Base-by-base conservation (phyloP, 2,329 filamentous ascomycete genomes). In the Fusarium sambucinum region DNA sequence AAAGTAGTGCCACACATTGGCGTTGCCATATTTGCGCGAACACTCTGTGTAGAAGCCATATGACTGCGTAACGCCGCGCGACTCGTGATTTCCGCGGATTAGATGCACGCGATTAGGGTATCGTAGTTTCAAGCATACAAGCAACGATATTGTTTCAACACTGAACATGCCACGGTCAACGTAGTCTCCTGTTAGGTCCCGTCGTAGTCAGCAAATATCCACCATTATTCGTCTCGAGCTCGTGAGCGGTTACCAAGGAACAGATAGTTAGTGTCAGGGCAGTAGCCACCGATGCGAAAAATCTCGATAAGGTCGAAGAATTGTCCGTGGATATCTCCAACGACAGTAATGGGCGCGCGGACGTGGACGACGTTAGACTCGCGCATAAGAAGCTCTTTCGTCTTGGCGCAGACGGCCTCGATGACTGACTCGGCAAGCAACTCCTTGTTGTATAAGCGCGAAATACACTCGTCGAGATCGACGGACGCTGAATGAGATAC, bases 291-390 rank as follows among this genome's bases (percentile, higher is more conserved):
- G 75, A 99, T 99, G 80, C 94, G 94, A 83, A 99, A 99, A 72
- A 99, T 98, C 85, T 99, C 96, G 71, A 99, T 96, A 82, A 99
- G 89, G 80, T 99, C 96, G 80, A 95, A 98, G 83, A 99, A 99
- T 81, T 99, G 96, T 61, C 96, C 96, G 80, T 99, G 96, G 72
- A 99, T 99, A 79, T 99, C 96, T 71, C 96, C 96, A 38, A 99
- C 96, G 12, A 99, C 96, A 17, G 96, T 99, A 61, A 99, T 93
- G 3, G 96, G 96, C 32, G 96, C 94, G 74, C 90, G 89, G 67
- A 99, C 96, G 80, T 99, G 96, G 63, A 99, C 96, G 67, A 99
- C 96, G 82, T 99, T 99, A 87, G 95, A 98, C 88, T 99, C 96
- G 78, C 96, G 95, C 96, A 99, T 99, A 73, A 99, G 87, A 73